A percentile compares a stretch with the other conserved stretches of the same genome.
Evolutionary conservation across 176 grass and related monocot species (phyloP).

Genomic region (Miscanthus lutarioriparius): DNA sequence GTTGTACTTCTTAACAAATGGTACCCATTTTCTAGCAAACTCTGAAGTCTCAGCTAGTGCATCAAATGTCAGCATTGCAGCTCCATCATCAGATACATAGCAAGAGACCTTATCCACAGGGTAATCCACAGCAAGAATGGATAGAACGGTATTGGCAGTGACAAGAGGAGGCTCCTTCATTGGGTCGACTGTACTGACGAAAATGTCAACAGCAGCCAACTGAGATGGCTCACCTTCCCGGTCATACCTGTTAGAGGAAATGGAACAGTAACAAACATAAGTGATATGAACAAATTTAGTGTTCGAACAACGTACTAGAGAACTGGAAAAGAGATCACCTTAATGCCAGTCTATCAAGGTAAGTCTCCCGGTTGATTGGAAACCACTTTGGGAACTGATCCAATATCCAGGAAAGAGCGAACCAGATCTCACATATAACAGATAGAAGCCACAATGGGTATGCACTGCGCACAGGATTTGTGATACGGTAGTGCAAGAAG

Average conservation of each 20-base stretch:
- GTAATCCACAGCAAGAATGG: conserved; percentile 98
- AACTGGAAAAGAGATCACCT: conserved; percentile 64
- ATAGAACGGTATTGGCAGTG: conserved; percentile 95
- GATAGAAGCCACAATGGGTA: conserved; percentile 85
- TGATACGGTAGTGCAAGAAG: conserved; percentile 98
- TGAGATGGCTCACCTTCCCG: conserved; percentile 96
- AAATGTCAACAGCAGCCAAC: conserved; percentile 99
- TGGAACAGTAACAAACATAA: conserved; percentile 29
- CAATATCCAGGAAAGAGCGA: conserved; percentile 97
- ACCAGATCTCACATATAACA: conserved; percentile 99
- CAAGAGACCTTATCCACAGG: conserved; percentile 98
- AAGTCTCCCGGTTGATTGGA: conserved; percentile 96
- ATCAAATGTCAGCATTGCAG: conserved; percentile 97
- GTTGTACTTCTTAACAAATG: conserved; percentile 93
- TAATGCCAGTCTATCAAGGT: conserved; percentile 96
- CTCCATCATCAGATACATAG: conserved; percentile 99
- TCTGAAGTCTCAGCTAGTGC: conserved; percentile 95
- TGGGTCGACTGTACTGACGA: conserved; percentile 96
- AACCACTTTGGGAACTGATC: conserved; percentile 99
- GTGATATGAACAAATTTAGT: conserved; percentile 26
- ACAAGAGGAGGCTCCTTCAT: conserved; percentile 99
- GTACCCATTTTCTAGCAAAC: conserved; percentile 99
- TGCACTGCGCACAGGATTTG: conserved; percentile 92
- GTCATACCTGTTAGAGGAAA: conserved; percentile 73
- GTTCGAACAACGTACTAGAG: not conserved